Evolutionary conservation across 176 grass and related monocot genomes (phyloP), one percentile per base, ranked within the genome.

Genomic region (Oryza australiensis): DNA sequence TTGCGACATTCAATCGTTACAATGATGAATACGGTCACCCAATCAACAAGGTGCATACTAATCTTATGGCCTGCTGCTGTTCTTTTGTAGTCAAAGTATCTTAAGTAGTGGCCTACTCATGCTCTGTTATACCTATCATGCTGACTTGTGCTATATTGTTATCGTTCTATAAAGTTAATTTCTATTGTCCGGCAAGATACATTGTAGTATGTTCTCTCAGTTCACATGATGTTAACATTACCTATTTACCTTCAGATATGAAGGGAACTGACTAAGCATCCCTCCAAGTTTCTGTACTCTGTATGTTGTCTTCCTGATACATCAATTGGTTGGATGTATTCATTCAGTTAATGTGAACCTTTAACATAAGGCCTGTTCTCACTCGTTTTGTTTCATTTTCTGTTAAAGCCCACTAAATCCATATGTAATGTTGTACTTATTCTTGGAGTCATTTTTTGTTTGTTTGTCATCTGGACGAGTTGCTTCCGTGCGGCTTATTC

Each of bases 1-100:
- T 89, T 68, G 95, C 92, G 33, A 98, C 95, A 70, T 80, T 98
- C 46, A 94, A 94, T 55, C 48, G 88, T 26, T 98, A 98, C 73
- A 94, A 94, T 41, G 87, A 95, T 67, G 76, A 87, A 34, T 94
- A 88, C 74, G 92, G 92, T 60, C 87, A 98, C 88, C 68, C 78
- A 32, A 93, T 98, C 57, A 98, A 79, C 66, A 98, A 98, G 92
- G 95, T 98, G 46, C 14, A 51, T 78, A 81, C 55, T 67, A 16
- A 76, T 42, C 22, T 78, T 59, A 26, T 65, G 34, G 49, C 10
- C 22, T 83, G 32, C 3, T 84, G 22, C 37, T 33, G 1, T 24
- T 45, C 20, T 22, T 38, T 78, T 73, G 33, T 10, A 38, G 23
- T 60, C 7, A 38, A 81, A 64, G 38, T 22, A 14, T 15, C 34